Evolutionary conservation across 768 basidiomycete genomes (phyloP).

Genomic region (Podaxis sp.): DNA sequence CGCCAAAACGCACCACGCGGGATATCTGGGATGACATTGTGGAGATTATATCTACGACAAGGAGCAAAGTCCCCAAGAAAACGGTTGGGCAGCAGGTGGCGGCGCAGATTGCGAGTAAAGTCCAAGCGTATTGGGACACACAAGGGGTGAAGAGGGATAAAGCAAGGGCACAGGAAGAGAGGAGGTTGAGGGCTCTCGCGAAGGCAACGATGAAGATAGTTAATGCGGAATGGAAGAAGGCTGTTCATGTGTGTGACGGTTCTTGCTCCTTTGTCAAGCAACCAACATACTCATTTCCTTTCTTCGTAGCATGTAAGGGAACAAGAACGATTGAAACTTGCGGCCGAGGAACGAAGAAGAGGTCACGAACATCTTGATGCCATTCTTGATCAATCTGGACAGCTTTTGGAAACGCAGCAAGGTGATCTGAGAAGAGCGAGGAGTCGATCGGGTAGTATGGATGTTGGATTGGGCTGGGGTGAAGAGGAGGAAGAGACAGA

Average conservation of each 20-base stretch:
- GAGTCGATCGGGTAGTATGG: slow-evolving; percentile 59
- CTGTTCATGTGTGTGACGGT: slow-evolving; percentile 63
- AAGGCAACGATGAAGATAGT: slow-evolving; percentile 73
- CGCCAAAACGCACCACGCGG: slow-evolving; percentile 31
- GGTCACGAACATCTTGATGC: slow-evolving; percentile 88
- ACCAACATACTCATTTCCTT: neutral
- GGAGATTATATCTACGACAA: slow-evolving; percentile 35
- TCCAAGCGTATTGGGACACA: slow-evolving; percentile 76
- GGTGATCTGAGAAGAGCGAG: slow-evolving; percentile 57
- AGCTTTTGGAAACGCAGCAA: slow-evolving; percentile 82
- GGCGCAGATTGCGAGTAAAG: slow-evolving; percentile 58
- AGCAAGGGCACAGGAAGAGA: slow-evolving; percentile 60
- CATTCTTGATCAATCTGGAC: slow-evolving; percentile 85
- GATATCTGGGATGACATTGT: slow-evolving; percentile 65
- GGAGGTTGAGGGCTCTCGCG: slow-evolving; percentile 60
- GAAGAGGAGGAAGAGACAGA: slow-evolving; percentile 29
- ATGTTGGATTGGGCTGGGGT: slow-evolving; percentile 29
- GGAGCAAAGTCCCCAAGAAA: slow-evolving; percentile 26
- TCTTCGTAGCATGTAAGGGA: slow-evolving; percentile 66
- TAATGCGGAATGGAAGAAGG: slow-evolving; percentile 83
- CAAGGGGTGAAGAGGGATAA: slow-evolving; percentile 62
- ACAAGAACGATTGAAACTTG: slow-evolving; percentile 56
- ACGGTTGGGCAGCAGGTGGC: slow-evolving; percentile 37
- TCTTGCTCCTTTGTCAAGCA: neutral
- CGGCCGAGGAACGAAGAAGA: slow-evolving; percentile 74